Conservation (phyloP, 331 rosid genomes). For the Phaseolus coccineus region DNA sequence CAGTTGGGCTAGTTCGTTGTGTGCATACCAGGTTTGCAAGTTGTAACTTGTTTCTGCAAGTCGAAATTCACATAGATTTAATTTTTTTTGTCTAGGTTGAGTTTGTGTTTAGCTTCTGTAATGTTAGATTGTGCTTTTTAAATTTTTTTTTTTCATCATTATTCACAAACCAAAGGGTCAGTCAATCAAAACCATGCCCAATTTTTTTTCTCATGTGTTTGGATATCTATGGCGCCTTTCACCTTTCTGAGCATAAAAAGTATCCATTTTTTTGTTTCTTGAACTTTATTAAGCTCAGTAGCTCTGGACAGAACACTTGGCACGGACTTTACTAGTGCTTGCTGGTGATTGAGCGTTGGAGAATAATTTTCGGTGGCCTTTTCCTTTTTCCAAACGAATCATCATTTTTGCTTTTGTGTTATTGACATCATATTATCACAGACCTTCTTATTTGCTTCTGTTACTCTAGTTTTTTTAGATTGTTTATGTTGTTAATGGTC, state of each 20-base stretch:
- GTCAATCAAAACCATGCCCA: neutral
- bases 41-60: constrained; percentile 31
- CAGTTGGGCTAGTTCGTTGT: constrained; percentile 42
- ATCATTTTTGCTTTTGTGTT: constrained; percentile 30
- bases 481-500: constrained; percentile 41
- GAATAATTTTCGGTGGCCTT: constrained; percentile 31
- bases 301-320: constrained; percentile 24
- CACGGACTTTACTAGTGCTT: constrained; percentile 27
- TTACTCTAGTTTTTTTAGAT: constrained; percentile 39
- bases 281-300: neutral
- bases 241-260: neutral
- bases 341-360: constrained; percentile 27
- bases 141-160: neutral
- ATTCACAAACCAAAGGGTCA: constrained; percentile 3
- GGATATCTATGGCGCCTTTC: constrained; percentile 27
- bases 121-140: constrained; percentile 5
- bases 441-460: constrained; percentile 32
- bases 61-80: constrained; percentile 25
- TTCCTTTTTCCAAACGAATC: constrained; percentile 28
- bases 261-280: neutral
- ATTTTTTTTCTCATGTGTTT: neutral
- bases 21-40: constrained; percentile 55
- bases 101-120: constrained; percentile 23
- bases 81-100: constrained; percentile 25
- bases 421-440: constrained; percentile 38